Base-by-base conservation (phyloP, 331 rosid genomes). In the Quercus lobata region DNA sequence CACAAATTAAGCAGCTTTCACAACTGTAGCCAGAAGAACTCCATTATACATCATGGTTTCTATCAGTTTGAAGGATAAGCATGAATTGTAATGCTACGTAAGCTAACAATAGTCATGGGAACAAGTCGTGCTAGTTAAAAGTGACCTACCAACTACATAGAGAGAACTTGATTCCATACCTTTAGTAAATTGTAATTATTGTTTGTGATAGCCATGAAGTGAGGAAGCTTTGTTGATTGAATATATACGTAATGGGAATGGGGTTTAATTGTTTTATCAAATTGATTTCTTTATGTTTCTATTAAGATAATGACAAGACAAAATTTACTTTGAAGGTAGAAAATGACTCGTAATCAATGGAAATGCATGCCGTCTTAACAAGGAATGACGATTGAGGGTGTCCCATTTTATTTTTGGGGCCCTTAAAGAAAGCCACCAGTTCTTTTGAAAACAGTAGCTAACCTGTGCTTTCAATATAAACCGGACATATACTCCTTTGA, bases 111-210 rank as follows among this genome's bases (percentile, higher is more conserved):
- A 83, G 87, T 80, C 78, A 35, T 37, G 30, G 65, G 5, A 80
- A 35, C 32, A 77, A 78, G 69, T 10, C 49, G 70, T 76, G 84
- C 56, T 24, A 61, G 63, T 63, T 32, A 81, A 71, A 79, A 71
- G 69, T 58, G 60, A 76, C 82, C 78, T 71, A 46, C 85, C 79
- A 79, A 78, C 91, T 32, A 78, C 85, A 57, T 74, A 69, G 57
- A 62, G 78, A 75, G 32, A 49, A 12, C 54, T 49, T 49, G 54
- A 69, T 44, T n/a, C 71, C 75, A 74, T 71, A 49, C 73, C 72
- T 74, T 61, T 80, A 32, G 79, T 32, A 81, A 78, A 74, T 32
- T 57, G 21, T 71, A 73, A 83, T 80, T 73, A 75, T 83, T 71
- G 74, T 69, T 65, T 24, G 72, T 57, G 61, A 49, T 70, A 60